Conservation (phyloP, 371 early-diverging fungal species). For the Syncephalastrum sp. region DNA sequence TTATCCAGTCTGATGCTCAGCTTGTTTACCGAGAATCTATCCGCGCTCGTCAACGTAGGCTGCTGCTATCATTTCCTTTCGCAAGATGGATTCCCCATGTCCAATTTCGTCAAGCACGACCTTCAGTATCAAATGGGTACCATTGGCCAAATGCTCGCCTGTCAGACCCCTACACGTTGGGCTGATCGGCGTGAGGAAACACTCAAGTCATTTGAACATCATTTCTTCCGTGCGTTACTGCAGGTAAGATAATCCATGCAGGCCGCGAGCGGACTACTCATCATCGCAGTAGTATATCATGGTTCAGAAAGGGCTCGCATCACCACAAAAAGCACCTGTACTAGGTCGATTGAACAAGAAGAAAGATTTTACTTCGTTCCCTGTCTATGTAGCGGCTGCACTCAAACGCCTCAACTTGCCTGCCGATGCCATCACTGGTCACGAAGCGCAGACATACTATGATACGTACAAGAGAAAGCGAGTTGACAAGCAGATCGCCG, state of each 20-base stretch:
- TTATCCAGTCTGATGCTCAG: slow-evolving; percentile 68
- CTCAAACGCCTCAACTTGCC: slow-evolving; percentile 39
- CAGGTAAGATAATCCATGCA: slow-evolving; percentile 25
- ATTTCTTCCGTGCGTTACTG: slow-evolving; percentile 76
- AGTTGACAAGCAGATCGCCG: slow-evolving; percentile 61
- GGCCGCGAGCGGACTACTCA: not conserved
- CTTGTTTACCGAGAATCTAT: slow-evolving; percentile 66
- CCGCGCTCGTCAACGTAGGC: slow-evolving; percentile 76
- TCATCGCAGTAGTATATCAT: slow-evolving; percentile 35
- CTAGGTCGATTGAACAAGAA: slow-evolving; percentile 60
- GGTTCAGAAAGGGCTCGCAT: slow-evolving; percentile 55
- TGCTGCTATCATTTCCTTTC: slow-evolving; percentile 84
- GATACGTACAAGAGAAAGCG: slow-evolving; percentile 26
- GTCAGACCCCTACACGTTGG: slow-evolving; percentile 85
- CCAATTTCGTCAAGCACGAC: slow-evolving; percentile 24
- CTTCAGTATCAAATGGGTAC: slow-evolving; percentile 47
- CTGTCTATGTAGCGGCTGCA: slow-evolving; percentile 33
- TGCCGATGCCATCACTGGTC: slow-evolving; percentile 38
- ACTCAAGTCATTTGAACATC: slow-evolving; percentile 62
- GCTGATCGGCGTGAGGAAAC: slow-evolving; percentile 47
- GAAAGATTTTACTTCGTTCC: slow-evolving; percentile 27
- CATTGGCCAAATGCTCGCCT: slow-evolving; percentile 79
- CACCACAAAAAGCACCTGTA: slow-evolving; percentile 48
- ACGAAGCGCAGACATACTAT: slow-evolving; percentile 44
- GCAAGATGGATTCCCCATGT: slow-evolving; percentile 38